phyloP scores from a whole-genome alignment of 2,329 filamentous ascomycete genomes.

The Fusarium nematophilum region DNA sequence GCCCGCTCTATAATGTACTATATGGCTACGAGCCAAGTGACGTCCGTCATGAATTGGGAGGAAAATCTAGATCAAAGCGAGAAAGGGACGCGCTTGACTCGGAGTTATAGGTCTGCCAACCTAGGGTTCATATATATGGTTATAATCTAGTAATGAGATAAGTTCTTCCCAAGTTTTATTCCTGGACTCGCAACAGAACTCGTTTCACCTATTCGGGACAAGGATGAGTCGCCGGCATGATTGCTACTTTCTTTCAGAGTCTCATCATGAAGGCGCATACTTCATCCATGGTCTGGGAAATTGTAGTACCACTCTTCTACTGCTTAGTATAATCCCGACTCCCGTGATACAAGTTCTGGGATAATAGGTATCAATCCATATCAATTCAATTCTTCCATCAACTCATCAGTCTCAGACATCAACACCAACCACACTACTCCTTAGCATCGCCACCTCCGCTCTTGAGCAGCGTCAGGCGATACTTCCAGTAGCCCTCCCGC shows the following conservation, averaged over 20 bases:
- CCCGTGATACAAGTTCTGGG: too few relatives aligned
- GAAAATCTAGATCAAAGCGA: constrained; percentile 25
- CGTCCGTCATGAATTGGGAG: constrained; percentile 36
- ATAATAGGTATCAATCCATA: not conserved
- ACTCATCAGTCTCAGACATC: not conserved
- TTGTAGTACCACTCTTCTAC: too few relatives aligned
- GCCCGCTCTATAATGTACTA: constrained; percentile 32
- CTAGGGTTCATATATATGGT: constrained; percentile 38
- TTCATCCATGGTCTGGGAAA: too few relatives aligned
- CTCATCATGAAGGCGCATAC: too few relatives aligned
- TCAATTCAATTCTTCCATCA: not conserved
- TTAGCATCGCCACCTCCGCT: constrained; percentile 3
- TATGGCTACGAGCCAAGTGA: constrained; percentile 36
- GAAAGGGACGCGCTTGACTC: constrained; percentile 34
- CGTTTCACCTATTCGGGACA: too few relatives aligned
- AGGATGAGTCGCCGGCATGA: too few relatives aligned
- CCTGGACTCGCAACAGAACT: too few relatives aligned
- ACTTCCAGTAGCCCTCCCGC: constrained; percentile 92
- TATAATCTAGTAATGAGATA: constrained; percentile 44
- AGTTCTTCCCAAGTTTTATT: constrained; percentile 14
- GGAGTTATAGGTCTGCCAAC: constrained; percentile 26
- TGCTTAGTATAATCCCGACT: too few relatives aligned
- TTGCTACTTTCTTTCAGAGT: too few relatives aligned
- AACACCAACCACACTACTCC: constrained; percentile 10
- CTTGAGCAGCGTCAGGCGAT: constrained; percentile 48